Evolutionary conservation across 2,329 filamentous ascomycete species (phyloP), one percentile per base, ranked within the genome.

Genomic region (Pyrenochaeta sp.): DNA sequence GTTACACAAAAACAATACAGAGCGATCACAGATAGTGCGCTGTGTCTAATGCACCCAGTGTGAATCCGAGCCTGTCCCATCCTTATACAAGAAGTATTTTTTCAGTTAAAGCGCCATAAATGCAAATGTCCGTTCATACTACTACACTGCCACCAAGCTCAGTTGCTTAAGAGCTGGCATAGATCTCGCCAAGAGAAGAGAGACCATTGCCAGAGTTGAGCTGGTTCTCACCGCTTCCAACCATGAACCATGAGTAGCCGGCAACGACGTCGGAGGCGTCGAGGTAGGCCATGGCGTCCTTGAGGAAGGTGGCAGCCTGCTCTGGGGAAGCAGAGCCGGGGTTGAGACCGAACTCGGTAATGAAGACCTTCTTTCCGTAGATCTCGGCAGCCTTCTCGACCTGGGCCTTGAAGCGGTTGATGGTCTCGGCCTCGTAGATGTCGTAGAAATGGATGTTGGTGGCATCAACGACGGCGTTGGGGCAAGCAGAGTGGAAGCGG

Each of bases 371-470:
- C 59, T 63, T 63, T 50, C 55, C 57, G 47, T 53, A 63, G 48
- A 54, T 40, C 22, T 51, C 29, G 13, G 55, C 52, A 10, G 70
- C 67, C 53, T 65, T 49, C 44, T 69, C 63, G 39, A 67, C 82
- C 38, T 72, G 66, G 2, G 55, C 52, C 49, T 66, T 60, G 66
- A 73, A 72, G 55, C 64, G 62, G 34, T 63, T 53, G 30, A 71
- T 60, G 32, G 53, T 55, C 15, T 51, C 50, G 8, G 46, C 50
- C 14, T 53, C 54, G 58, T 55, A 66, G 53, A 56, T 58, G 52
- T 71, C 65, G 58, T 72, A 73, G 60, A 67, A 73, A 51, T 73
- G 71, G 49, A 72, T 67, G 53, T 68, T 68, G 48, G 61, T 59
- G 18, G 66, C 69, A 52, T 72, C 60, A 19, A 67, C 61, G 18